Percentiles rank a stretch among this genome's conserved stretches.
phyloP scores from a whole-genome alignment of 768 basidiomycete genomes.

The Rhodotorula toruloides region DNA sequence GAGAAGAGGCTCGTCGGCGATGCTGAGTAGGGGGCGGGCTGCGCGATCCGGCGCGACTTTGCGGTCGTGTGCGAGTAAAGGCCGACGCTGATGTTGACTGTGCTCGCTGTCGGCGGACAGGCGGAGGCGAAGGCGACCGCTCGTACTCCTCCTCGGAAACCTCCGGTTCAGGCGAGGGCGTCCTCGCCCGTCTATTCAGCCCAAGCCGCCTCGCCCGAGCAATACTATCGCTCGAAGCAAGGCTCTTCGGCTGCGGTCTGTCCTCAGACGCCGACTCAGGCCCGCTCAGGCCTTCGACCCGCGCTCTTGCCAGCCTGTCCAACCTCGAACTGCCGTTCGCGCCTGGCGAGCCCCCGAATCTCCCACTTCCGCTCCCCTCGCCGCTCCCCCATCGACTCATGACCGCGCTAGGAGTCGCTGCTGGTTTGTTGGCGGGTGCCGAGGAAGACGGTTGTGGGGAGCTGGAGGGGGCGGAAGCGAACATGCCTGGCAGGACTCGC shows the following conservation, averaged over 20 bases:
- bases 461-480: not conserved
- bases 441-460: not conserved
- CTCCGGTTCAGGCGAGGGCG: not conserved
- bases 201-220: not conserved
- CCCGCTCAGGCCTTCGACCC: not conserved
- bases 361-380: not conserved
- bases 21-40: no score
- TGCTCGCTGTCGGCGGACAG: not conserved
- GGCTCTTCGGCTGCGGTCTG: not conserved
- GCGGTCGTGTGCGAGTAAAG: not conserved
- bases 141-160: not conserved
- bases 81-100: not conserved
- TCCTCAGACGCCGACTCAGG: not conserved
- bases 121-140: not conserved
- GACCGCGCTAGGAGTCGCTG: not conserved
- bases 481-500: conserved; percentile 20
- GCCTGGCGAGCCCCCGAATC: not conserved
- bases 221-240: not conserved
- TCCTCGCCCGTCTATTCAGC: conserved; percentile 2
- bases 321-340: not conserved
- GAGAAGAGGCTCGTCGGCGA: not conserved
- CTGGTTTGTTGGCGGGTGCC: not conserved
- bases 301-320: not conserved
- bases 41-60: no score
- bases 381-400: not conserved